phyloP scores from a whole-genome alignment of 192 early-diverging fungal genomes.

The Rhizoclosmatium sp. region DNA sequence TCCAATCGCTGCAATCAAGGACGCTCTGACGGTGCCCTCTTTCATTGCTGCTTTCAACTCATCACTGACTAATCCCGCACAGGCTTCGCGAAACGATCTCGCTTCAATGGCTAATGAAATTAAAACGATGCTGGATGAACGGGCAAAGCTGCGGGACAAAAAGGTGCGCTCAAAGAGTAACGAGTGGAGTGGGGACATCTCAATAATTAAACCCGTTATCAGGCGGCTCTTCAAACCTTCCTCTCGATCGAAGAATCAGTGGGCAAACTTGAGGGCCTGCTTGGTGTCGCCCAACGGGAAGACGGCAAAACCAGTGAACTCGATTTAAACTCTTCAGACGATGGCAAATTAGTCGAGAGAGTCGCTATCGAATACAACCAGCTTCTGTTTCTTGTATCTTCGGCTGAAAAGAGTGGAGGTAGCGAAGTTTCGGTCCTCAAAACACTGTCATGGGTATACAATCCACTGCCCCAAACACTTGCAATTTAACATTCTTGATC shows the following conservation, averaged over 20 bases:
- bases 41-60: background rate
- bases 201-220: conserved; percentile 19
- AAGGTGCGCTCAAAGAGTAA: conserved; percentile 58
- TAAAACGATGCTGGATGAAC: conserved; percentile 64
- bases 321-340: conserved; percentile 42
- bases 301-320: too few species aligned
- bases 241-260: conserved; percentile 81
- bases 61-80: background rate
- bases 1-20: conserved; percentile 64
- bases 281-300: conserved; percentile 54
- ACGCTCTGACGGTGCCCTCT: background rate
- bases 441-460: conserved; percentile 76
- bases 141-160: conserved; percentile 70
- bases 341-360: conserved; percentile 79
- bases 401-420: conserved; percentile 42
- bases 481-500: background rate
- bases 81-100: conserved; percentile 63
- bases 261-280: conserved; percentile 74
- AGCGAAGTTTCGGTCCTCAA: conserved; percentile 70
- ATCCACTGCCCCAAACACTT: conserved; percentile 19
- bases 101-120: conserved; percentile 62
- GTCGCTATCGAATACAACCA: conserved; percentile 88
- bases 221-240: conserved; percentile 72
- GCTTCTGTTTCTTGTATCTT: conserved; percentile 75
- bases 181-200: background rate